Conservation (phyloP, 225 moss, liverwort and hornwort species). For the Pseudisothecium myosuroides region DNA sequence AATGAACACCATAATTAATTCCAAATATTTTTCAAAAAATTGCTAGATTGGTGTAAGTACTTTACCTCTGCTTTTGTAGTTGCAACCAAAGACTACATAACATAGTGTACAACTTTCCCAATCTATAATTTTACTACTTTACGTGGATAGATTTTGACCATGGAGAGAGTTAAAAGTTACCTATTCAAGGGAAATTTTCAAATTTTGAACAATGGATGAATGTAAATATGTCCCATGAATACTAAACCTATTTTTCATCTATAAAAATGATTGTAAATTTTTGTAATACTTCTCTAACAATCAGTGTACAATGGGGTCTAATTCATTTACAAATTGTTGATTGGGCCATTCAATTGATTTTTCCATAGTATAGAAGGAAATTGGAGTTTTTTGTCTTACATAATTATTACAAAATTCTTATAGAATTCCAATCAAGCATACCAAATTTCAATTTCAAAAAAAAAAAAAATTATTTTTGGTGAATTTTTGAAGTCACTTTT, state of each 20-base stretch:
- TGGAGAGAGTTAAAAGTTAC: fast-evolving
- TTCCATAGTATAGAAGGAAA: no score
- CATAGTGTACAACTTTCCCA: not conserved
- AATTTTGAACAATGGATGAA: not conserved
- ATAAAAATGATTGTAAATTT: not conserved
- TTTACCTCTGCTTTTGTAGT: not conserved
- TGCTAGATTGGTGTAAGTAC: not conserved
- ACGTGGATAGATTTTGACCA: not conserved
- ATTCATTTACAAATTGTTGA: no score
- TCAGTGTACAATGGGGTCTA: not conserved
- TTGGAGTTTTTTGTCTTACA: no score
- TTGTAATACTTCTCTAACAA: not conserved
- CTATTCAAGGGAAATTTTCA: not conserved
- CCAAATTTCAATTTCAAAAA: no score
- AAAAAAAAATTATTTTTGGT: no score
- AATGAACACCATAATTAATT: not conserved
- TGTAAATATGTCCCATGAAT: not conserved
- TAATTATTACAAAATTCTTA: no score
- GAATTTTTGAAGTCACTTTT: no score
- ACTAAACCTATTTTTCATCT: not conserved
- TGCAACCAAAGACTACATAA: not conserved
- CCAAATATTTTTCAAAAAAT: not conserved
- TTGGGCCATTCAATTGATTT: no score
- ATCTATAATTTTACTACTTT: not conserved
- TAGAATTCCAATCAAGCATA: no score